Percentiles rank a stretch among this genome's conserved stretches.
These are phyloP conservation scores for Yamagishiella unicocca DNA, from an alignment of 139 green algal genomes.

Conservation along the genomic window DNA sequence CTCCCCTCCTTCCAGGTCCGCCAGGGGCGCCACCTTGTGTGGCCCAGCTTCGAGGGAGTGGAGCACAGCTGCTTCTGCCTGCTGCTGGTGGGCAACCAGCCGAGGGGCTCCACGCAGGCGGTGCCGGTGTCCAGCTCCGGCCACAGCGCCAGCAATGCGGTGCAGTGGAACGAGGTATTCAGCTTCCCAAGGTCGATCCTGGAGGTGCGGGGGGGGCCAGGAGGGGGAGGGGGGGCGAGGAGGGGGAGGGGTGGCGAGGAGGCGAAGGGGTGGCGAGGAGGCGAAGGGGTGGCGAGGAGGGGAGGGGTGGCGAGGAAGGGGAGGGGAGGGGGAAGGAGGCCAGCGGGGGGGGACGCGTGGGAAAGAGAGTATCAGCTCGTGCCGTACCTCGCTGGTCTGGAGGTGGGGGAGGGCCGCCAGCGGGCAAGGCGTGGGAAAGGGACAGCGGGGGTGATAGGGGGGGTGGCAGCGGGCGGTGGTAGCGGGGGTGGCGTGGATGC, in stretches of 20 bases:
- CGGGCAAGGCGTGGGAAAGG: too few relatives aligned
- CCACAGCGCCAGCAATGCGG: background rate
- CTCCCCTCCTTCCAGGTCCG: too few relatives aligned
- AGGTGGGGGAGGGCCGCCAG: too few relatives aligned
- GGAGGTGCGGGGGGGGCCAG: background rate
- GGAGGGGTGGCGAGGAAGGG: background rate
- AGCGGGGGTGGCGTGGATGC: too few relatives aligned
- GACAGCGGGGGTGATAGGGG: too few relatives aligned
- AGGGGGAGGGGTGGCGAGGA: background rate
- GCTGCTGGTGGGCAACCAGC: conserved; percentile 6
- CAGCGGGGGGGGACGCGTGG: background rate
- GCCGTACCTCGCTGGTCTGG: too few relatives aligned
- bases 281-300: background rate
- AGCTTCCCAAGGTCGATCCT: conserved; percentile 16
- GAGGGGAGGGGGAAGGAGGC: too few relatives aligned
- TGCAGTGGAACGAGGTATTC: conserved; percentile 46
- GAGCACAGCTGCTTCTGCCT: conserved; percentile 29
- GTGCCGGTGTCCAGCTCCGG: background rate
- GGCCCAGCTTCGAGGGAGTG: conserved; percentile 18
- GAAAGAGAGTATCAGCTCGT: background rate
- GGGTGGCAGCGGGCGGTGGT: too few relatives aligned
- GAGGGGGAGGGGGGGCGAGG: background rate
- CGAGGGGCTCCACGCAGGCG: background rate
- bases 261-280: too few relatives aligned
- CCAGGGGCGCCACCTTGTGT: conserved; percentile 25